A percentile compares a stretch with the other conserved stretches of the same genome.
phyloP scores from a whole-genome alignment of 108 stramenopile species.

The Tribonema minus region DNA sequence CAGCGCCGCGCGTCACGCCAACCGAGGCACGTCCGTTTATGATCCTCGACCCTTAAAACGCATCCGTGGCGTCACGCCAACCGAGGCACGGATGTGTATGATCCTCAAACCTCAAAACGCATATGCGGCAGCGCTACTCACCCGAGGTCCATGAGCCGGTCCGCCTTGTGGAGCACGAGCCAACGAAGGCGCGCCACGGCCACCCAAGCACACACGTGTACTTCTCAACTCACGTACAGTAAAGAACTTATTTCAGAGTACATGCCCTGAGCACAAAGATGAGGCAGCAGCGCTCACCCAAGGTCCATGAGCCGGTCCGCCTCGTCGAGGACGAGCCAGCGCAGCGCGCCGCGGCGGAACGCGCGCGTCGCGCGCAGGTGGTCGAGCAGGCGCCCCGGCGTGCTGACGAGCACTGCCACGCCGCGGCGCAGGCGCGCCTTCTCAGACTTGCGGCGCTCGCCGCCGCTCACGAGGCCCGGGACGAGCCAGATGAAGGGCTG shows the following conservation, averaged over 20 bases:
- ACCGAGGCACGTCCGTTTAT: no score
- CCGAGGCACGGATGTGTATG: no score
- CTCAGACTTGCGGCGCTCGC: conserved; percentile 87
- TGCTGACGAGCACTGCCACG: conserved; percentile 81
- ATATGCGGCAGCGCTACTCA: no score
- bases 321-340: conserved; percentile 90
- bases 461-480: conserved; percentile 77
- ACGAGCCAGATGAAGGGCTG: conserved; percentile 74
- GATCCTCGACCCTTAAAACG: no score
- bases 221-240: no score
- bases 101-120: no score
- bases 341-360: conserved; percentile 62
- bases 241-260: no score
- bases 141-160: conserved; percentile 88
- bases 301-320: conserved; percentile 87
- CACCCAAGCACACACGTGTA: no score
- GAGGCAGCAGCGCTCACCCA: no score
- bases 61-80: no score
- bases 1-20: no score
- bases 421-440: conserved; percentile 92
- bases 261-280: no score
- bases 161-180: conserved; percentile 90
- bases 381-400: conserved; percentile 90
- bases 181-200: conserved; percentile 73
- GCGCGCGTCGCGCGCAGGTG: conserved; percentile 81